Evolutionary conservation across 257 asterid species (phyloP).

Genomic region (Buddleja alternifolia): DNA sequence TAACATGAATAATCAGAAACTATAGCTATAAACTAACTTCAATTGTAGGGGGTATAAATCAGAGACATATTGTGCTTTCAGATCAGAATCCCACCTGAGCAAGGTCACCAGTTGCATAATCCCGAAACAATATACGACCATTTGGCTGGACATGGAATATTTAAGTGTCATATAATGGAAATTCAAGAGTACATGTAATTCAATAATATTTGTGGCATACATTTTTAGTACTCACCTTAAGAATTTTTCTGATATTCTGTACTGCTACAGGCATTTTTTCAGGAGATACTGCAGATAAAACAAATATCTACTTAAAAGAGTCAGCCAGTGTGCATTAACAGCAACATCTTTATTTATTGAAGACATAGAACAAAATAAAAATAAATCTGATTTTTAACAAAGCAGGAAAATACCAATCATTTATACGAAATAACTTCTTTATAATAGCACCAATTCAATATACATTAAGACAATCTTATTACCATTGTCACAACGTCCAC

Average conservation of each 20-base stretch:
- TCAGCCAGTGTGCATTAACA: constrained; percentile 49
- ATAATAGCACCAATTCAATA: constrained; percentile 24
- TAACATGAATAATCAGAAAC: not conserved
- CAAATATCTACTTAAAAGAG: constrained; percentile 82
- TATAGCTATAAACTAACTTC: constrained; percentile 1
- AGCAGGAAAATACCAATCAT: not conserved
- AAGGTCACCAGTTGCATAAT: constrained; percentile 97
- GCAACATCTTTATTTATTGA: constrained; percentile 21
- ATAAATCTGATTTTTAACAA: not conserved
- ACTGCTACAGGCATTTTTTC: constrained; percentile 79
- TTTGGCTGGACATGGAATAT: constrained; percentile 61
- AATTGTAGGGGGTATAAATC: not conserved
- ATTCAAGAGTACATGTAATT: constrained; percentile 8
- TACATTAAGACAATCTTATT: constrained; percentile 33
- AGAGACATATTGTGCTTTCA: constrained; percentile 13
- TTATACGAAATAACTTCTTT: not conserved
- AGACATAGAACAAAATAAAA: constrained; percentile 1
- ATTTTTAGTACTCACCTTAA: constrained; percentile 62
- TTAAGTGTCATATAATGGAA: constrained; percentile 30
- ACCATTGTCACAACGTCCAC: constrained; percentile 96
- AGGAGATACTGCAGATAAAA: constrained; percentile 97
- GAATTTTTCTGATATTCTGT: constrained; percentile 79
- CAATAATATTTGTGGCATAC: constrained; percentile 16
- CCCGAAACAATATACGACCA: constrained; percentile 87
- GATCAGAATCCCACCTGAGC: constrained; percentile 75